phyloP scores from a whole-genome alignment of 1,139 yeast species.

The Nakaseomyces uthaithaninus region DNA sequence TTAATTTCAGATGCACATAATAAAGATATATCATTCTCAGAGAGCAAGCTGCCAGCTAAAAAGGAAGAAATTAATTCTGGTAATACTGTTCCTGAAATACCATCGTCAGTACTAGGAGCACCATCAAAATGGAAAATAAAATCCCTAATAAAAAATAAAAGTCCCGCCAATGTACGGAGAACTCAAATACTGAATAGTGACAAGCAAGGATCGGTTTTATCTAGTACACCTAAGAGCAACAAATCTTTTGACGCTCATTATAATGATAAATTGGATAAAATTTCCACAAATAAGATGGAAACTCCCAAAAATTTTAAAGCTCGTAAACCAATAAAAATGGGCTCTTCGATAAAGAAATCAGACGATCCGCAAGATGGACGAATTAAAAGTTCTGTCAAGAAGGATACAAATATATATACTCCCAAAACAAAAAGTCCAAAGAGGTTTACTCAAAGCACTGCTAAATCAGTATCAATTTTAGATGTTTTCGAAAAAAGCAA shows the following conservation, averaged over 20 bases:
- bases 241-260: background rate
- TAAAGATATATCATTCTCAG: background rate
- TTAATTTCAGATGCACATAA: background rate
- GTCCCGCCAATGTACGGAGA: slow-evolving; percentile 8
- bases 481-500: slow-evolving; percentile 25
- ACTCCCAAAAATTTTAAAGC: slow-evolving; percentile 15
- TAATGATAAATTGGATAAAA: slow-evolving; percentile 3
- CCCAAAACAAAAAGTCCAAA: slow-evolving; percentile 9
- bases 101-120: background rate
- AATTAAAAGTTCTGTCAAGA: background rate
- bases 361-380: slow-evolving; percentile 6
- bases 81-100: background rate
- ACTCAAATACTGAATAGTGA: slow-evolving; percentile 5
- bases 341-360: background rate
- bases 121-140: background rate
- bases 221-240: slow-evolving; percentile 4
- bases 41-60: background rate
- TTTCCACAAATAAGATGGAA: slow-evolving; percentile 19
- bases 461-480: slow-evolving; percentile 24
- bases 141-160: slow-evolving; percentile 2
- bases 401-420: slow-evolving; percentile 2
- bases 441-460: slow-evolving; percentile 11
- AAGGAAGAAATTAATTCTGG: background rate
- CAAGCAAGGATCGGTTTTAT: too few relatives aligned
- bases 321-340: background rate